Evolutionary conservation across 805 yeast genomes (phyloP).

Genomic region (Zygosaccharomyces bailii): DNA sequence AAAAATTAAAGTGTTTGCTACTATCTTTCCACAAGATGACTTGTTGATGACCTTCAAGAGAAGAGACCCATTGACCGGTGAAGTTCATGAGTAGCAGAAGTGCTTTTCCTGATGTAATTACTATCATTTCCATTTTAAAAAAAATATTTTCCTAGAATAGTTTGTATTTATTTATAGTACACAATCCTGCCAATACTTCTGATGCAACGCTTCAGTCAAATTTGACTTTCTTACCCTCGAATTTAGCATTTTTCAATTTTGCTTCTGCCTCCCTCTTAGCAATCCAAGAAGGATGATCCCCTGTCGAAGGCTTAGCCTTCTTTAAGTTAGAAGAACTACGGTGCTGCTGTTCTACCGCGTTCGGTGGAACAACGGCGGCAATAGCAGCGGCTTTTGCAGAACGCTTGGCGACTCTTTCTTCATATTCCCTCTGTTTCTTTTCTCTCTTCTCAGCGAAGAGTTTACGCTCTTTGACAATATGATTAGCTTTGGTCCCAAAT

Average conservation of each 20-base stretch:
- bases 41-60: conserved; percentile 69
- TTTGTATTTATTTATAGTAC: conserved; percentile 4
- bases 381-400: conserved; percentile 46
- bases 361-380: conserved; percentile 42
- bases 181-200: conserved; percentile 1
- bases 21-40: conserved; percentile 97
- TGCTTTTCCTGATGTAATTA: background rate
- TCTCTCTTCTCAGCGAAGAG: conserved; percentile 54
- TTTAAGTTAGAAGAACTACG: conserved; percentile 5
- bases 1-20: conserved; percentile 93
- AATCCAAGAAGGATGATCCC: conserved; percentile 93
- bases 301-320: conserved; percentile 6
- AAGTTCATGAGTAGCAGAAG: conserved; percentile 18
- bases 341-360: conserved; percentile 7
- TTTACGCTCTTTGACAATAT: conserved; percentile 63
- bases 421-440: conserved; percentile 59
- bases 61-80: conserved; percentile 51
- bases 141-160: background rate
- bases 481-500: conserved; percentile 80
- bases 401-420: conserved; percentile 68
- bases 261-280: conserved; percentile 79
- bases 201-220: conserved; percentile 48
- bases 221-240: conserved; percentile 79
- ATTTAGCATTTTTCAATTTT: conserved; percentile 58
- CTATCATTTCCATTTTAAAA: background rate